phyloP scores from a whole-genome alignment of 768 basidiomycete genomes.

The Boletales sp. region DNA sequence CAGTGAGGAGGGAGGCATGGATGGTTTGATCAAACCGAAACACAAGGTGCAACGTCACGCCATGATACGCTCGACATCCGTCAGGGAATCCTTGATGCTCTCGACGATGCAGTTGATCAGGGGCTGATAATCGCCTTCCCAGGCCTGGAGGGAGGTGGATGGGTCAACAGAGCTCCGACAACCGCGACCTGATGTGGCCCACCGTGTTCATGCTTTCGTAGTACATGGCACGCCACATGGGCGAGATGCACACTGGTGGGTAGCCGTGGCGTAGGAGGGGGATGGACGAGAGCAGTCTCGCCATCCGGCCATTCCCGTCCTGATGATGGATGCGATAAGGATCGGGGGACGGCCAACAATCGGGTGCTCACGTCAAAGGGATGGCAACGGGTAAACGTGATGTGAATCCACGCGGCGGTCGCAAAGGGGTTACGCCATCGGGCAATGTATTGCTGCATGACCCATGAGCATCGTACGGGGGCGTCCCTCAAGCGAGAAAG shows the following conservation, averaged over 20 bases:
- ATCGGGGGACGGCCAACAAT: neutral
- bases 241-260: slow-evolving; percentile 29
- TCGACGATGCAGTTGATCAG: slow-evolving; percentile 31
- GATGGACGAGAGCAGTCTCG: slow-evolving; percentile 32
- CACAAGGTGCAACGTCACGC: slow-evolving; percentile 2
- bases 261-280: slow-evolving; percentile 32
- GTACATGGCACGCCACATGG: slow-evolving; percentile 21
- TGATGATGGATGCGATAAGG: slow-evolving; percentile 13
- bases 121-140: slow-evolving; percentile 33
- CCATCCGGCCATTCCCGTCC: slow-evolving; percentile 36
- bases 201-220: slow-evolving; percentile 34
- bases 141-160: slow-evolving; percentile 17
- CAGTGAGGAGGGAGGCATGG: too few relatives aligned
- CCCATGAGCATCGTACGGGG: neutral
- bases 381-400: slow-evolving; percentile 33
- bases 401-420: slow-evolving; percentile 34
- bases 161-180: neutral
- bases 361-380: slow-evolving; percentile 29
- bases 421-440: slow-evolving; percentile 37
- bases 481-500: neutral
- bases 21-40: too few relatives aligned
- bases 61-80: slow-evolving; percentile 31
- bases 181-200: neutral
- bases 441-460: slow-evolving; percentile 32
- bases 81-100: slow-evolving; percentile 20